Percentiles rank a stretch among this genome's conserved stretches.
These are phyloP conservation scores for Sphagnum magellanicum DNA, from an alignment of 228 moss, liverwort and hornwort genomes.

Conservation along the genomic window DNA sequence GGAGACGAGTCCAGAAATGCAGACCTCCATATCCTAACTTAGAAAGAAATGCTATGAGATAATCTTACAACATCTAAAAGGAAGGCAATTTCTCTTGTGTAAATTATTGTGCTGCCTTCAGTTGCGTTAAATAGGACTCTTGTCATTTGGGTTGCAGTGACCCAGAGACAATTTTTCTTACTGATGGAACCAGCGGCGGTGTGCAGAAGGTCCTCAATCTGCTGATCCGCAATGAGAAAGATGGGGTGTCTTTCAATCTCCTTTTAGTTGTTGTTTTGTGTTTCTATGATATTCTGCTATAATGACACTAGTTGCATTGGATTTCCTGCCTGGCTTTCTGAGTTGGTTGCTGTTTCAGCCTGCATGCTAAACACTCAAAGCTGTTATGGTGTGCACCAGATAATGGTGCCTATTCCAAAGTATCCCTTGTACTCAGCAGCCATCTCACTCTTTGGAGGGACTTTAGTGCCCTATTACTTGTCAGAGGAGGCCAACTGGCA, in stretches of 20 bases:
- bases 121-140: no score
- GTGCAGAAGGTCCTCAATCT: conserved; percentile 83
- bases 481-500: conserved; percentile 67
- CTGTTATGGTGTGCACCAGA: conserved; percentile 20
- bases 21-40: neutral
- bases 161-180: conserved; percentile 83
- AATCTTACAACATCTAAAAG: no score
- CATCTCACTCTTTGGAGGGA: conserved; percentile 84
- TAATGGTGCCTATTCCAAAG: conserved; percentile 95
- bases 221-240: conserved; percentile 70
- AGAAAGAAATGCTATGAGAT: no score
- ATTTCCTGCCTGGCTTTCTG: no score
- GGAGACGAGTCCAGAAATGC: neutral
- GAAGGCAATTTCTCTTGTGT: no score
- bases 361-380: no score
- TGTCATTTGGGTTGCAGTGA: conserved; percentile 39
- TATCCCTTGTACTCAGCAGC: conserved; percentile 96
- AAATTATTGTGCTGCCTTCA: no score
- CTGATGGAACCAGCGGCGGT: conserved; percentile 95
- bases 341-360: no score
- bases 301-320: no score
- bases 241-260: conserved; percentile 47
- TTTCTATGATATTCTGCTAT: no score
- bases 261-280: no score
- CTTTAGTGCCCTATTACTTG: conserved; percentile 87